phyloP scores from a whole-genome alignment of 495 filamentous ascomycete genomes.

The Tuber borchii region DNA sequence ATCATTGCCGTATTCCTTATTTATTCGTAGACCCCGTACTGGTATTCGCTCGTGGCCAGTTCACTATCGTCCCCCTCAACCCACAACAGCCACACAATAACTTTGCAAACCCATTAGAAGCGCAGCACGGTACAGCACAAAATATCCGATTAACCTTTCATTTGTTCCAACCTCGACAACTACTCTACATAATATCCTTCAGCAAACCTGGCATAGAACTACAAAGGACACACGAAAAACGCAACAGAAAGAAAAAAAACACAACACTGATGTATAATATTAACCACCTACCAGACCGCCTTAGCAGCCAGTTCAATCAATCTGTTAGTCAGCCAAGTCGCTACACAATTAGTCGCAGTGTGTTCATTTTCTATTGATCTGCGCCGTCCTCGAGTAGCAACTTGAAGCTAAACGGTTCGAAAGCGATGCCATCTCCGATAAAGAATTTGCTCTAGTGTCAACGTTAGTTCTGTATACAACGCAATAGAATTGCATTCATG shows the following conservation, averaged over 20 bases:
- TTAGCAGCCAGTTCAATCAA: background rate
- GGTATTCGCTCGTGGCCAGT: background rate
- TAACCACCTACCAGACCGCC: background rate
- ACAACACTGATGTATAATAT: background rate
- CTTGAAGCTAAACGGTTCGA: slow-evolving; percentile 88
- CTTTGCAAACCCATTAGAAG: background rate
- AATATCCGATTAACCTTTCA: background rate
- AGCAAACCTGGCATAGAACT: background rate
- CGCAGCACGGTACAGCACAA: background rate
- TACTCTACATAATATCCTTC: background rate
- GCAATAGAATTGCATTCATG: background rate
- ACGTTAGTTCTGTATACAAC: slow-evolving; percentile 14
- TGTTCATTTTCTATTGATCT: background rate
- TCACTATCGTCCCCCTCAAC: background rate
- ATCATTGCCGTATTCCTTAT: background rate
- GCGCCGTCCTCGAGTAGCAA: slow-evolving; percentile 66
- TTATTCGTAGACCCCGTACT: background rate
- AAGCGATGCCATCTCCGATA: slow-evolving; percentile 85
- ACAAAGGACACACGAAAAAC: background rate
- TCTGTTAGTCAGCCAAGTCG: background rate
- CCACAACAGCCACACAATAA: background rate
- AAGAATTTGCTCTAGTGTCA: slow-evolving; percentile 67
- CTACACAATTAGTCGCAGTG: background rate
- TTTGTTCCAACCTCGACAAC: background rate
- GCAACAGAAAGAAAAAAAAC: background rate